A percentile compares a stretch with the other conserved stretches of the same genome.
phyloP scores from a whole-genome alignment of 2,329 filamentous ascomycete species.

The Didymellaceae sp. region DNA sequence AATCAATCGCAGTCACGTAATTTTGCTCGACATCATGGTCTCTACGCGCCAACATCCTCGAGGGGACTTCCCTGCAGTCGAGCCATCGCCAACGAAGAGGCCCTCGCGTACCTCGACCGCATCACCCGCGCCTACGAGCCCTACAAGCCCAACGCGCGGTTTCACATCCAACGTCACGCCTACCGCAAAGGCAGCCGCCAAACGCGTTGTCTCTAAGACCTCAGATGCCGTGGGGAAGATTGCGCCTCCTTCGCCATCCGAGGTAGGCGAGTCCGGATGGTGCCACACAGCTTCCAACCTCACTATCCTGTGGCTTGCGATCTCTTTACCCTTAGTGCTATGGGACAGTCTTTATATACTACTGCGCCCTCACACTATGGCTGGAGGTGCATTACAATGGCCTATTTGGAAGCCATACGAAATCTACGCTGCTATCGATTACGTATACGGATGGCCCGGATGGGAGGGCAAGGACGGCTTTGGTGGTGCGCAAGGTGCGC shows the following conservation, averaged over 20 bases:
- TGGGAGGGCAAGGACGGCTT: conserved; percentile 73
- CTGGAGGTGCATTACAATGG: conserved; percentile 73
- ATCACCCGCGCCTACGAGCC: conserved; percentile 37
- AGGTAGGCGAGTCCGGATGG: conserved; percentile 49
- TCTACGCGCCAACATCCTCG: conserved; percentile 49
- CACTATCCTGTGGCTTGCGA: conserved; percentile 71
- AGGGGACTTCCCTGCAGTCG: conserved; percentile 44
- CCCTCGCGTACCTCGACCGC: conserved; percentile 42
- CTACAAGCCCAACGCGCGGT: conserved; percentile 21
- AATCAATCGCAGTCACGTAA: background rate
- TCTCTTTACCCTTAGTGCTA: conserved; percentile 77
- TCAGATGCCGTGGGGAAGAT: conserved; percentile 26
- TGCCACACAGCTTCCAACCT: conserved; percentile 66
- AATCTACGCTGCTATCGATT: conserved; percentile 79
- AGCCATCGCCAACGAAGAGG: conserved; percentile 47
- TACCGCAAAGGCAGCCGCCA: conserved; percentile 25
- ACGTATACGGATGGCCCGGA: conserved; percentile 80
- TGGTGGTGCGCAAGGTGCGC: conserved; percentile 72
- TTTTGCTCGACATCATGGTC: conserved; percentile 38
- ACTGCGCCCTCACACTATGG: conserved; percentile 81
- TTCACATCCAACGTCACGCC: conserved; percentile 17
- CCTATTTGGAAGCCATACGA: conserved; percentile 79
- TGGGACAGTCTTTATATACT: conserved; percentile 86
- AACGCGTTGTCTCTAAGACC: conserved; percentile 31
- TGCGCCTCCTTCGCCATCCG: conserved; percentile 30